phyloP scores from a whole-genome alignment of 805 yeast species.

The Candida sphagnicola region DNA sequence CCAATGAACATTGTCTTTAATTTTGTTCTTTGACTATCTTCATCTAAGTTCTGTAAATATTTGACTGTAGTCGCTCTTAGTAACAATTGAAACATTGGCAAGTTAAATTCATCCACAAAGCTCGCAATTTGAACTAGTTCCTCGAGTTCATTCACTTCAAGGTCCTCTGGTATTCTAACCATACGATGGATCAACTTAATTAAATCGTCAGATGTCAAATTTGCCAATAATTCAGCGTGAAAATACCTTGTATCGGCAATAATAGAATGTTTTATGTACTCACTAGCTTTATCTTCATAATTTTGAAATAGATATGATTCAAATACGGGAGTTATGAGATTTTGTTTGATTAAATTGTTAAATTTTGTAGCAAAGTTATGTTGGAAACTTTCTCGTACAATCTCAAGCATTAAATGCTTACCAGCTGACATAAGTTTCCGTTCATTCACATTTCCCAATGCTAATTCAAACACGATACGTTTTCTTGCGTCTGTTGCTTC shows the following conservation, averaged over 20 bases:
- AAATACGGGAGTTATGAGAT: neutral
- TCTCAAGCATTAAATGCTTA: slow-evolving; percentile 5
- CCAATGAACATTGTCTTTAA: slow-evolving; percentile 11
- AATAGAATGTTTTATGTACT: slow-evolving; percentile 11
- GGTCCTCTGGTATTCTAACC: slow-evolving; percentile 3
- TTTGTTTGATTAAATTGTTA: neutral
- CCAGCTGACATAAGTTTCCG: neutral
- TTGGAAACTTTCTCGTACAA: slow-evolving; percentile 3
- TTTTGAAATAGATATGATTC: slow-evolving; percentile 3
- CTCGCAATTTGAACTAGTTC: slow-evolving; percentile 15
- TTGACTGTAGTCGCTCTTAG: slow-evolving; percentile 16
- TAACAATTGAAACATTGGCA: slow-evolving; percentile 29
- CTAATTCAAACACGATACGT: neutral
- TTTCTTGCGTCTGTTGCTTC: neutral
- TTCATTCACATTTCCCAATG: neutral
- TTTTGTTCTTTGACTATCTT: slow-evolving; percentile 8
- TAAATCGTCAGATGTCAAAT: slow-evolving; percentile 13
- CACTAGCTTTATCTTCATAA: slow-evolving; percentile 8
- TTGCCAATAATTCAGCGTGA: slow-evolving; percentile 17
- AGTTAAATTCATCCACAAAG: slow-evolving; percentile 29
- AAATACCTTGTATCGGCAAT: slow-evolving; percentile 16
- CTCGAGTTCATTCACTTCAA: slow-evolving; percentile 3
- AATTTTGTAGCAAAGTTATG: slow-evolving; percentile 1
- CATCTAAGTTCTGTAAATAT: slow-evolving; percentile 10
- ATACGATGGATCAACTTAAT: slow-evolving; percentile 16